Base-by-base conservation (phyloP, 768 basidiomycete genomes). In the Phaffia australis region DNA sequence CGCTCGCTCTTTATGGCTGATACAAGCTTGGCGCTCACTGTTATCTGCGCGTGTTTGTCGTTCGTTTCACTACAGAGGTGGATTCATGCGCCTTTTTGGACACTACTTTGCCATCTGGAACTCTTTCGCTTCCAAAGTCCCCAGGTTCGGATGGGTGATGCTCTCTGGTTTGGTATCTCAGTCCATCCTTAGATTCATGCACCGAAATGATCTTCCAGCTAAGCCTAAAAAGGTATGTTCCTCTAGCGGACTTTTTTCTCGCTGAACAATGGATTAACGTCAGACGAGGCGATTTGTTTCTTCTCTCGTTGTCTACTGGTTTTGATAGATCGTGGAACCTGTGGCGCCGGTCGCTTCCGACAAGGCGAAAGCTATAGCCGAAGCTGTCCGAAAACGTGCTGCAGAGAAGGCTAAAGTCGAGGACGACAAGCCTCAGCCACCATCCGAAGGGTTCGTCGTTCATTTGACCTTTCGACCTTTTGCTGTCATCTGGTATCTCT, bases 141-240 rank as follows among this genome's bases (percentile, higher is more conserved):
- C 67, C 15, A 23, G 63, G 14, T 30, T 69, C 62, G 61, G 27
- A 0, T 69, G 67, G 67, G 51, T 69, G 16, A 46, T 56, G 16
- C 21, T 60, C 19, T 69, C 67, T 18, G 67, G 67, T 46, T 30
- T 60, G n/a, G 19, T 64, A 30, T 64, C 67, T 16, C 67, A 69
- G n/a, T 42, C 42, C 4, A 57, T 69, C 50, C 50, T 69, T 25
- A 30, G 55, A 7, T 59, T 35, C 42, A n/a, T 58, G 23, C 60
- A 67, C 50, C 15, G 54, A 18, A 55, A 62, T 19, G 52, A 30
- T 4, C 29, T 29, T 5, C 35, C 35, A 42, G 35, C 35, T 42
- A 11, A 51, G 23, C 32, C 16, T 32, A 54, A 63, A 47, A 30
- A 30, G 30, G 52, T 51, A 6, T 27, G 29, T 29, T 29, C 3